Percentiles rank a stretch among this genome's conserved stretches.
Conservation (phyloP, 345 rosid species). For the Eucalyptus sp. region DNA sequence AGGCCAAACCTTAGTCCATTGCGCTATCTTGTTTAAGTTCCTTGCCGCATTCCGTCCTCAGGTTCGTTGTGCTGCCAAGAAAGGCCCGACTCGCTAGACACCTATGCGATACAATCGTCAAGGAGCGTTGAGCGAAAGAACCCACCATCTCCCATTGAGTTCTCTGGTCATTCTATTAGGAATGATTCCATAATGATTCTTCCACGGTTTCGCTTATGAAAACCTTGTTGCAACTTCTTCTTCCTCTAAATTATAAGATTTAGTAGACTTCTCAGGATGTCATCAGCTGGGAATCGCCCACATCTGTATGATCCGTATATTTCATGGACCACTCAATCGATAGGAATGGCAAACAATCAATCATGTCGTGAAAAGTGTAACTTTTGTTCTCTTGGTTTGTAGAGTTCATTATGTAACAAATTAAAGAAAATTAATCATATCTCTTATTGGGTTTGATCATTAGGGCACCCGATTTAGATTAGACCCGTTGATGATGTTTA, state of each 20-base stretch:
- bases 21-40: background rate
- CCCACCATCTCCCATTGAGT: background rate
- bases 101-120: background rate
- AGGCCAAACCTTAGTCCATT: background rate
- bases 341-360: background rate
- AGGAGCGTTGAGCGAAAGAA: background rate
- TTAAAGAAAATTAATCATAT: background rate
- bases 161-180: background rate
- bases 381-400: background rate
- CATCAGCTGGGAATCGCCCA: background rate
- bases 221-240: background rate
- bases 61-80: background rate
- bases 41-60: background rate
- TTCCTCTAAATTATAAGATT: background rate
- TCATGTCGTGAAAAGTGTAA: background rate
- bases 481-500: background rate
- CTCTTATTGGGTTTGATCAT: background rate
- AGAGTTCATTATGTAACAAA: background rate
- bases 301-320: background rate
- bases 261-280: background rate
- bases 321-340: fast-evolving
- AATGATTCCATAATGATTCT: background rate
- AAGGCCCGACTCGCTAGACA: background rate
- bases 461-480: background rate
- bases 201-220: background rate